Evolutionary conservation across 208 protist species (phyloP), one percentile per base, ranked within the genome.

Genomic region (Strigomonas oncopelti): DNA sequence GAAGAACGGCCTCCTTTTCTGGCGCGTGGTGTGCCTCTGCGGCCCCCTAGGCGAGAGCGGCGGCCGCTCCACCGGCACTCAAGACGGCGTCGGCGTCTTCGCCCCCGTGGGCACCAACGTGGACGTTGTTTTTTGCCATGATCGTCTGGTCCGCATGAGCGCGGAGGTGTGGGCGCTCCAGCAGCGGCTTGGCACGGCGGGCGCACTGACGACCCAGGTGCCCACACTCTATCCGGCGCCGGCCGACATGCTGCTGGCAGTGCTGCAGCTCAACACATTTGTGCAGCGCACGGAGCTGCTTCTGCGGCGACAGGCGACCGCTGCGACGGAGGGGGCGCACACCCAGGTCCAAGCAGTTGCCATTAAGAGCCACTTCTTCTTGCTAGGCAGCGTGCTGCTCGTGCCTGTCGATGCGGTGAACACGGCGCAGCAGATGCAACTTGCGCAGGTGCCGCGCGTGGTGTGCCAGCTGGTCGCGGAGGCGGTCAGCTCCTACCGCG

Each of bases 31-130:
- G 61, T 87, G 84, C 59, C 59, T 88, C 38, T 95, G 86, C 69
- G 89, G 89, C 1, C 86, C 89, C 24, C 86, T 92, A 27, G 89
- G 85, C 4, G 68, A 82, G 54, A 78, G 75, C 24, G 86, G 84
- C 45, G 89, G 84, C 13, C 72, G 71, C 64, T 77, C 67, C 55
- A 73, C 42, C 1, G 42, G 42, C 42, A 48, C 18, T 20, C 42
- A 48, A 14, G 42, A 48, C 42, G 42, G 42, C 42, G 42, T 48
- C 16, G 42, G 42, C 16, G 42, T 48, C 42, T 48, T 79, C 22
- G 53, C 75, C 16, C 54, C 71, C 22, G 59, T 85, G 55, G 86
- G 90, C 53, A 80, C 78, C 4, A 55, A 29, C 14, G 22, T 24
- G 24, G 22, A 55, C 22, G 51, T 55, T 1, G 5, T 8, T 38